Percentiles rank a stretch among this genome's conserved stretches.
Evolutionary conservation across 2,329 filamentous ascomycete genomes (phyloP).

Genomic region (Cercospora zeina): DNA sequence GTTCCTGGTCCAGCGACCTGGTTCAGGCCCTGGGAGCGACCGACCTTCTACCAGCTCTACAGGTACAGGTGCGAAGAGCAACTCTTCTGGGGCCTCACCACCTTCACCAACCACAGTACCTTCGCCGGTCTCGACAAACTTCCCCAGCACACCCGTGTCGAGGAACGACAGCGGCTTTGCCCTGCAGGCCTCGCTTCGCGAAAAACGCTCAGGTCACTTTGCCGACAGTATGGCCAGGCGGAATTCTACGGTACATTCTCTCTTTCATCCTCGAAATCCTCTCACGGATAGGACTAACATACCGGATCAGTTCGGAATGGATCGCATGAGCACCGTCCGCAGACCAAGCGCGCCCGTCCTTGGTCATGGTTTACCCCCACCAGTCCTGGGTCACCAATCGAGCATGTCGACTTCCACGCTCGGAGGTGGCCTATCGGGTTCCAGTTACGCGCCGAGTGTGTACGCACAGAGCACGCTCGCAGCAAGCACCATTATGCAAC

Average conservation of each 20-base stretch:
- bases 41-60: constrained; percentile 72
- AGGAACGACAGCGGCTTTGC: constrained; percentile 90
- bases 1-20: constrained; percentile 74
- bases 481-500: constrained; percentile 83
- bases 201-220: constrained; percentile 94
- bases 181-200: constrained; percentile 78
- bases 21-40: constrained; percentile 62
- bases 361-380: constrained; percentile 16
- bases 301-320: constrained; percentile 65
- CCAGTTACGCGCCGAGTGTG: constrained; percentile 72
- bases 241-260: constrained; percentile 69
- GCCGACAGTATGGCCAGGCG: constrained; percentile 63
- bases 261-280: constrained; percentile 35
- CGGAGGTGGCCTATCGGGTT: constrained; percentile 41
- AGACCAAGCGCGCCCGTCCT: constrained; percentile 61
- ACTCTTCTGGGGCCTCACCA: constrained; percentile 49
- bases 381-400: constrained; percentile 61
- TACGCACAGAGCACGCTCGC: constrained; percentile 85
- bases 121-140: constrained; percentile 76
- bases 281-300: constrained; percentile 38
- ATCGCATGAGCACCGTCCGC: constrained; percentile 66
- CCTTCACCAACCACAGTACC: constrained; percentile 68
- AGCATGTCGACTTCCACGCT: constrained; percentile 69
- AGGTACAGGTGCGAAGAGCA: constrained; percentile 41
- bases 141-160: constrained; percentile 78